phyloP scores from a whole-genome alignment of 345 rosid species.

The Rhizophora mangle region DNA sequence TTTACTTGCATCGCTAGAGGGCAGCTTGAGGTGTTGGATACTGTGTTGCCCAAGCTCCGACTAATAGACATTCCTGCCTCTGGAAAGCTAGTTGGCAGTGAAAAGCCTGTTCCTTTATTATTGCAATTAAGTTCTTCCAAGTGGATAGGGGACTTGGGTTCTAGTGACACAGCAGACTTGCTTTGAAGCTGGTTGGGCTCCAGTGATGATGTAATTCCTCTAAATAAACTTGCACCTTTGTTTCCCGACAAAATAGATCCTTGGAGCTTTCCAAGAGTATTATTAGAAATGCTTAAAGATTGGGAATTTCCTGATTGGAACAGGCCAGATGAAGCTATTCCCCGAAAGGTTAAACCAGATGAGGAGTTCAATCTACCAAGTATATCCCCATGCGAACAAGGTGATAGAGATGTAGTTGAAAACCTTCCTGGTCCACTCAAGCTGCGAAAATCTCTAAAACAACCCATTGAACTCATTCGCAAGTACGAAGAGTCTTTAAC shows the following conservation, averaged over 20 bases:
- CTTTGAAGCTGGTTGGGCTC: conserved; percentile 48
- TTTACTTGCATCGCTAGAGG: conserved; percentile 38
- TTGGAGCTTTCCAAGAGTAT: conserved; percentile 48
- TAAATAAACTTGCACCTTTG: conserved; percentile 40
- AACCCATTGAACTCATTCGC: conserved; percentile 50
- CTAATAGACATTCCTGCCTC: conserved; percentile 29
- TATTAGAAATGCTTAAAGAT: conserved; percentile 35
- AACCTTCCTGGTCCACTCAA: conserved; percentile 50
- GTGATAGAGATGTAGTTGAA: conserved; percentile 44
- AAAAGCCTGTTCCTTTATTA: conserved; percentile 32
- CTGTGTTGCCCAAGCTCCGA: conserved; percentile 43
- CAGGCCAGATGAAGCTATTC: conserved; percentile 50
- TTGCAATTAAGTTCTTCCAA: conserved; percentile 42
- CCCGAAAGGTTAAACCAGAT: conserved; percentile 44
- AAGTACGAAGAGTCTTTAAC: conserved; percentile 52
- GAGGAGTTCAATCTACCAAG: conserved; percentile 60
- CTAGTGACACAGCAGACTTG: conserved; percentile 37
- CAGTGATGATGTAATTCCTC: conserved; percentile 41
- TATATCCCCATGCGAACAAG: conserved; percentile 47
- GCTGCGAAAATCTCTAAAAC: conserved; percentile 49
- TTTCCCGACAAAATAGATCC: conserved; percentile 35
- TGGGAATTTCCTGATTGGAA: conserved; percentile 48
- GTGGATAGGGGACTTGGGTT: conserved; percentile 33
- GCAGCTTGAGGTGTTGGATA: conserved; percentile 39
- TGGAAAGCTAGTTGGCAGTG: conserved; percentile 29